Evolutionary conservation across 495 filamentous ascomycete species (phyloP), one percentile per base, ranked within the genome.

Genomic region (Achaetomiella virescens): DNA sequence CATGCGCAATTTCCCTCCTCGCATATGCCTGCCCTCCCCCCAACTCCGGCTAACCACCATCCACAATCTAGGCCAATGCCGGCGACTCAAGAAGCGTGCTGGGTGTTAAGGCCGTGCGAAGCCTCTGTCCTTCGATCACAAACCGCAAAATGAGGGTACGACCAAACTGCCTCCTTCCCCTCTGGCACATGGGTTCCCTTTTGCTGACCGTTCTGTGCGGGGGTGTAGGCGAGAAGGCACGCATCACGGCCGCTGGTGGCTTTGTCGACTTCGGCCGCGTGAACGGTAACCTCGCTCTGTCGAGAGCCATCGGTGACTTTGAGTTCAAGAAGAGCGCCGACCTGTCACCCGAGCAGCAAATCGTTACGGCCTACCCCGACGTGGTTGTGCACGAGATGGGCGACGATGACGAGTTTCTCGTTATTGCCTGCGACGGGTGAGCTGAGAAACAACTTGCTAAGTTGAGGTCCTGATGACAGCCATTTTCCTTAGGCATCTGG

Each of bases 251-350:
- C 33, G 93, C 93, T 3, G 93, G 93, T 63, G 93, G 93, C 43
- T 98, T 98, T 66, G 93, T 98, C 62, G 93, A 98, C 73, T 98
- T 97, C 65, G 93, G 91, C 47, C 88, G 93, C 66, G 93, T 98
- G 60, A 98, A 98, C 69, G 93, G 93, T 62, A 98, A 98, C 69
- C 84, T 98, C 46, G 93, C 93, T n/a, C 79, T 98, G 37, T 97
- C 95, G 46, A 86, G 93, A 67, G 93, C 93, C 60, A 97, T 98
- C 66, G 93, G 93, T 60, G 93, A 98, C 74, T 98, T 98, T 66
- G 93, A 98, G 70, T 98, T 98, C 81, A 98, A 98, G 82, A 97
- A 97, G 80, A 96, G 92, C 71, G 87, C 91, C 56, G 91, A 96
- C 61, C 83, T 98, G 42, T 84, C 91, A 10, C 93, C 95, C 29